Evolutionary conservation across 1,284 basidiomycete species (phyloP), one percentile per base, ranked within the genome.

Genomic region (Moesziomyces parantarcticus): DNA sequence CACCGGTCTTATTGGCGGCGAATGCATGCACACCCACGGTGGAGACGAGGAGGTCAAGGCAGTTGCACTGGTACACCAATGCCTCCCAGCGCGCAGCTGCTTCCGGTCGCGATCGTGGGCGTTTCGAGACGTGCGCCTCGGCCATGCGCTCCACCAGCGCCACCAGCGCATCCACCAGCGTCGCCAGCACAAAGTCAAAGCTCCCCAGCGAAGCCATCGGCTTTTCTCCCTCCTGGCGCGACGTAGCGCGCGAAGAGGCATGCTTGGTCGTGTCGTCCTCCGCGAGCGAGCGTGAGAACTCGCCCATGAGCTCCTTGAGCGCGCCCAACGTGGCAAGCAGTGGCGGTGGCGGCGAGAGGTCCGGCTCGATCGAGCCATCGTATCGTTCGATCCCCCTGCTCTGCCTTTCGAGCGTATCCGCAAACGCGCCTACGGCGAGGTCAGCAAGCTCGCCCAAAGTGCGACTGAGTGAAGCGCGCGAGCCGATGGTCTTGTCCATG

Each of bases 401-500:
- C 40, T 77, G 76, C 3, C 69, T 41, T 29, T 81, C 66, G n/a
- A 82, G 69, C 13, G 76, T 75, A 9, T 56, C 67, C 13, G 68
- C 50, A 26, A 83, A 80, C 2, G 76, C 72, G 11, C 22, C 42
- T n/a, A 79, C 72, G 9, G 70, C 60, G 3, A 45, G 22, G 14
- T 65, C 50, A 23, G 61, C 62, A 11, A 77, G 43, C 92, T 97
- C 93, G 76, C 89, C 87, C 20, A 99, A 85, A 0, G 92, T 91
- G 64, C 86, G 88, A 3, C 91, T 92, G 59, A 98, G 86, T 29
- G 91, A 75, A 0, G 95, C 93, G 8, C 91, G 87, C 13, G 88
- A 87, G 1, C 96, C 95, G 50, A 98, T 91, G 0, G 95, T 98
- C 62, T 92, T 88, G 52, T 89, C 88, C 94, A 99, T 97, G 0